Conservation (phyloP, 371 early-diverging fungal genomes). For the Homolaphlyctis polyrhiza region DNA sequence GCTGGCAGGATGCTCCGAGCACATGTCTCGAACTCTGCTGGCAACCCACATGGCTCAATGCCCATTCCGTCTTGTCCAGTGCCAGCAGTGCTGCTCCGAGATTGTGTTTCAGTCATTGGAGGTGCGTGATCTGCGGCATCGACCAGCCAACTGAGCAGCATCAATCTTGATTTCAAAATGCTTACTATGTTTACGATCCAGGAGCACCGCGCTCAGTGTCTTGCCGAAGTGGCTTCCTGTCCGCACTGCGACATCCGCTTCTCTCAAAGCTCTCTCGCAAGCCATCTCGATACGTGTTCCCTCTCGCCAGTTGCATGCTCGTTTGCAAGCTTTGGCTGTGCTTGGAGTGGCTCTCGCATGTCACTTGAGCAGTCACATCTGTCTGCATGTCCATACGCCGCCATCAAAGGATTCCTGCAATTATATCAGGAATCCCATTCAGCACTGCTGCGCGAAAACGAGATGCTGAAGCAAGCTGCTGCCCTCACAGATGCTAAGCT, state of each 20-base stretch:
- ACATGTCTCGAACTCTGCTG: constrained; percentile 7
- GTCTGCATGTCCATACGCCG: constrained; percentile 53
- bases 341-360: constrained; percentile 53
- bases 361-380: constrained; percentile 35
- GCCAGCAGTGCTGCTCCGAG: constrained; percentile 60
- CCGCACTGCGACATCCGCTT: constrained; percentile 52
- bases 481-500: constrained; percentile 37
- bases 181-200: no score
- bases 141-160: no score
- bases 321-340: constrained; percentile 54
- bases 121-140: no score
- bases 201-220: constrained; percentile 58
- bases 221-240: constrained; percentile 53
- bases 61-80: constrained; percentile 52
- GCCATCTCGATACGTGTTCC: constrained; percentile 37
- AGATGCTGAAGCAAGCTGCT: constrained; percentile 41
- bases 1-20: constrained; percentile 5
- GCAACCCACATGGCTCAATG: constrained; percentile 49
- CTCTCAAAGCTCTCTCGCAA: constrained; percentile 24
- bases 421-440: constrained; percentile 44
- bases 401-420: constrained; percentile 51
- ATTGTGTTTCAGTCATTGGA: no score
- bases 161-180: no score
- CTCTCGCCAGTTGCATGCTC: constrained; percentile 45
- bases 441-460: constrained; percentile 42